phyloP scores from a whole-genome alignment of 2,329 filamentous ascomycete genomes.

The Botryotinia convoluta region DNA sequence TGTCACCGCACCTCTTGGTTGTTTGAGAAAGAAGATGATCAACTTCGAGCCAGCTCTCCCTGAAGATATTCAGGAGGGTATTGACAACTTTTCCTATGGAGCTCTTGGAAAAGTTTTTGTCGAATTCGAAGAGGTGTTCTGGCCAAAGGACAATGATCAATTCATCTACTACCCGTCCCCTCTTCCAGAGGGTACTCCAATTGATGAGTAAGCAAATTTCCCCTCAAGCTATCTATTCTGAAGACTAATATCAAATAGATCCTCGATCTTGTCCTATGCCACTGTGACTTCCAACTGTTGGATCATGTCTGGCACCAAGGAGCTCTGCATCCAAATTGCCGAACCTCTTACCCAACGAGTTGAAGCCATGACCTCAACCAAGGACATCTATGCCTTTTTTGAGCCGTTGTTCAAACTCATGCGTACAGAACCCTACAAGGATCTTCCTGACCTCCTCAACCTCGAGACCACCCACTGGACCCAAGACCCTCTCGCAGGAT shows the following conservation, averaged over 20 bases:
- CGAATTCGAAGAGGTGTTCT: constrained; percentile 45
- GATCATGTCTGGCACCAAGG: constrained; percentile 45
- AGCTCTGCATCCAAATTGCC: constrained; percentile 45
- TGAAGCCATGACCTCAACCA: constrained; percentile 43
- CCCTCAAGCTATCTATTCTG: too few species aligned
- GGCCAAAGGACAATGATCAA: constrained; percentile 46
- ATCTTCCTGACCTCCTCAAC: constrained; percentile 41
- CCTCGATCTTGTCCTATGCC: constrained; percentile 43
- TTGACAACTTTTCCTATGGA: constrained; percentile 43
- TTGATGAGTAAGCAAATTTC: constrained; percentile 31
- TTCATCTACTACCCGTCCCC: constrained; percentile 46
- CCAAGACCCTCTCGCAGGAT: constrained; percentile 45
- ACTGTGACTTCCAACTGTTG: constrained; percentile 46
- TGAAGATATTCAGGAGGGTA: constrained; percentile 39
- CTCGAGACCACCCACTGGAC: constrained; percentile 47
- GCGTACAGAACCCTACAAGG: constrained; percentile 45
- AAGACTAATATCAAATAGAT: constrained; percentile 14
- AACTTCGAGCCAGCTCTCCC: constrained; percentile 42
- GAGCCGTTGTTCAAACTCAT: constrained; percentile 45
- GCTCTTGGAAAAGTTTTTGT: constrained; percentile 46
- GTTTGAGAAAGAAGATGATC: constrained; percentile 42
- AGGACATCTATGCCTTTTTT: constrained; percentile 43
- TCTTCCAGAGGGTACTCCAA: constrained; percentile 32
- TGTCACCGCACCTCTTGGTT: constrained; percentile 43
- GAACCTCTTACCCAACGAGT: constrained; percentile 46